These are phyloP conservation scores for Linnemannia exigua DNA, from an alignment of 192 early-diverging fungal genomes.

Conservation along the genomic window DNA sequence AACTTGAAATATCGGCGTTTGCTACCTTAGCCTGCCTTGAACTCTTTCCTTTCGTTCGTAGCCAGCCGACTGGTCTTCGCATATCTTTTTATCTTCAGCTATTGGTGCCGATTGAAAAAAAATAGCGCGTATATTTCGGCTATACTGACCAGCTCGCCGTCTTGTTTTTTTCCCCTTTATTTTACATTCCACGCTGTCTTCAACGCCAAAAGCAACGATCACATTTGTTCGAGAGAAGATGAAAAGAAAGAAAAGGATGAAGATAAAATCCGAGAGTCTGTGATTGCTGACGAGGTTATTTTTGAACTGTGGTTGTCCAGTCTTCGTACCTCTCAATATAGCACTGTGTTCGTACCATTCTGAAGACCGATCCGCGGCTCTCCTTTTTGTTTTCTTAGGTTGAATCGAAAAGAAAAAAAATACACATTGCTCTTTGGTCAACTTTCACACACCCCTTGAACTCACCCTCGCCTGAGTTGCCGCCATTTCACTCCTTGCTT, in stretches of 20 bases:
- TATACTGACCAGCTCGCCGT: background rate
- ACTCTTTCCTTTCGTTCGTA: background rate
- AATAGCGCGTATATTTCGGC: background rate
- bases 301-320: background rate
- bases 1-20: too few species aligned
- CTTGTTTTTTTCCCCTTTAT: too few species aligned
- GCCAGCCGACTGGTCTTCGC: background rate
- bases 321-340: background rate
- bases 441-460: background rate
- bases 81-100: conserved; percentile 3
- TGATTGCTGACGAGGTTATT: too few species aligned
- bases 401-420: background rate
- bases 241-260: too few species aligned
- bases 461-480: background rate
- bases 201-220: too few species aligned
- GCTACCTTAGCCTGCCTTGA: background rate
- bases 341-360: background rate
- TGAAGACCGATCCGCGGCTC: background rate
- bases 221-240: too few species aligned
- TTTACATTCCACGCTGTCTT: background rate
- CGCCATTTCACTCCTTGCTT: background rate
- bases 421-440: background rate
- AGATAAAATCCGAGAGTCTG: background rate
- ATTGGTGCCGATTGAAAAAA: conserved; percentile 25
- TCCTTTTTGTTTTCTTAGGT: background rate